A percentile compares a stretch with the other conserved stretches of the same genome.
Conservation (phyloP, 306 rosid species). For the Lathyrus aphaca region DNA sequence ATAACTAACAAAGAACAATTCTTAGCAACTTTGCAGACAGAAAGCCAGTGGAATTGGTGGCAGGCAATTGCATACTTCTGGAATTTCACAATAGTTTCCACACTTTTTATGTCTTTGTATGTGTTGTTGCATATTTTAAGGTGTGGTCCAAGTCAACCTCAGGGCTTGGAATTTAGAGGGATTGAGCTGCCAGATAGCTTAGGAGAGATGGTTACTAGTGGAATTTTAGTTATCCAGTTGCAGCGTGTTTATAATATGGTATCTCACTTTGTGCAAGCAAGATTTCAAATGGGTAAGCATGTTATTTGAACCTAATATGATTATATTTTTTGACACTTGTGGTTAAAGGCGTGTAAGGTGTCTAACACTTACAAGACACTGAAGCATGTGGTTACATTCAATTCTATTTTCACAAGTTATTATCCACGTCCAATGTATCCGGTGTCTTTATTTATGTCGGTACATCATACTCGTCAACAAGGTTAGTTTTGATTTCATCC, state of each 20-base stretch:
- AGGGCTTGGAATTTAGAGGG: slow-evolving; percentile 77
- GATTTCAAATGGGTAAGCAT: slow-evolving; percentile 66
- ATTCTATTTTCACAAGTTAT: not conserved
- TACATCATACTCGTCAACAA: not conserved
- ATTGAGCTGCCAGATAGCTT: slow-evolving; percentile 85
- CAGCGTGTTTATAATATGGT: slow-evolving; percentile 68
- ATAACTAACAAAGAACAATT: slow-evolving; percentile 58
- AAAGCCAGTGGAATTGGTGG: slow-evolving; percentile 62
- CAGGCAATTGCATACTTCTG: slow-evolving; percentile 65
- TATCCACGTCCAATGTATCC: not conserved
- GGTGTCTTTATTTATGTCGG: not conserved
- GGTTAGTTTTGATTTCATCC: slow-evolving; percentile 21
- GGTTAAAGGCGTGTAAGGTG: no score
- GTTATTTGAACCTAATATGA: slow-evolving; percentile 28
- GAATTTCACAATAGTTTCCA: slow-evolving; percentile 63
- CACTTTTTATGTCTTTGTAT: slow-evolving; percentile 59
- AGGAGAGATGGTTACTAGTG: slow-evolving; percentile 76
- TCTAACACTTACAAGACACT: no score
- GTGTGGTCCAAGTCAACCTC: slow-evolving; percentile 53
- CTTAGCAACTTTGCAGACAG: slow-evolving; percentile 56
- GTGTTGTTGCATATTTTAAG: slow-evolving; percentile 61
- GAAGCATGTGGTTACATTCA: no score
- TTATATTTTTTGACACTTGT: not conserved
- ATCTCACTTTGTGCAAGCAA: slow-evolving; percentile 73
- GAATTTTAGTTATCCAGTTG: slow-evolving; percentile 62